Percentiles rank a stretch among this genome's conserved stretches.
These are phyloP conservation scores for Kockiozyma suomiensis DNA, from an alignment of 805 yeast species.

Conservation along the genomic window DNA sequence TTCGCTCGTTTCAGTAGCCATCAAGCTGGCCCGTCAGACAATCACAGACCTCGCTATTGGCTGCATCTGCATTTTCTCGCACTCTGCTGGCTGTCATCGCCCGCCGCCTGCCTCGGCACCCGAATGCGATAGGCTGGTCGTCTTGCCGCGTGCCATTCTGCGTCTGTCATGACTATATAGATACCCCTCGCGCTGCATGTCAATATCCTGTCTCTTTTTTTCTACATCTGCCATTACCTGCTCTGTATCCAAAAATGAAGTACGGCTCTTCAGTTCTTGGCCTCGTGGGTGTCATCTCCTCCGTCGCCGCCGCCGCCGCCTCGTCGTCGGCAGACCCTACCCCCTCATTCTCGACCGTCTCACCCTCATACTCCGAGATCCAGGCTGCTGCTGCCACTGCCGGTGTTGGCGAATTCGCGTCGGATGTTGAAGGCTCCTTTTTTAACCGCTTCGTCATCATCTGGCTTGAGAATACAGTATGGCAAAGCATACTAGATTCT, in stretches of 20 bases:
- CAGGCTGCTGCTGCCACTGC: slow-evolving; percentile 37
- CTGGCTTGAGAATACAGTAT: slow-evolving; percentile 55
- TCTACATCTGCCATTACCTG: not conserved
- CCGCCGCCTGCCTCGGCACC: too few relatives aligned
- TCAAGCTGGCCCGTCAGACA: too few relatives aligned
- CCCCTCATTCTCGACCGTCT: slow-evolving; percentile 41
- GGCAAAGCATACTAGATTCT: too few relatives aligned
- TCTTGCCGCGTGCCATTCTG: not conserved
- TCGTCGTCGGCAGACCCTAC: slow-evolving; percentile 35
- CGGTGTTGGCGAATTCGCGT: slow-evolving; percentile 42
- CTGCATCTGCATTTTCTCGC: too few relatives aligned
- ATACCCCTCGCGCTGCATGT: not conserved
- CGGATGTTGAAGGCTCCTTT: slow-evolving; percentile 46
- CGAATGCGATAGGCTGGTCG: too few relatives aligned
- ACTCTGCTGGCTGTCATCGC: too few relatives aligned
- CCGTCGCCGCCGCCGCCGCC: slow-evolving; percentile 10
- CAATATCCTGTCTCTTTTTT: not conserved
- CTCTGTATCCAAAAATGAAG: not conserved
- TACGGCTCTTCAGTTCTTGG: not conserved
- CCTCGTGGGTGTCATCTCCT: slow-evolving; percentile 12
- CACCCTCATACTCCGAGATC: slow-evolving; percentile 44
- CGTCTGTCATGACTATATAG: not conserved
- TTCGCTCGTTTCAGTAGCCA: too few relatives aligned
- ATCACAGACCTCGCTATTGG: too few relatives aligned
- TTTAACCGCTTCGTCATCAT: slow-evolving; percentile 49